These are phyloP conservation scores for Poteriospumella lacustris DNA, from an alignment of 108 stramenopile species.

Conservation along the genomic window DNA sequence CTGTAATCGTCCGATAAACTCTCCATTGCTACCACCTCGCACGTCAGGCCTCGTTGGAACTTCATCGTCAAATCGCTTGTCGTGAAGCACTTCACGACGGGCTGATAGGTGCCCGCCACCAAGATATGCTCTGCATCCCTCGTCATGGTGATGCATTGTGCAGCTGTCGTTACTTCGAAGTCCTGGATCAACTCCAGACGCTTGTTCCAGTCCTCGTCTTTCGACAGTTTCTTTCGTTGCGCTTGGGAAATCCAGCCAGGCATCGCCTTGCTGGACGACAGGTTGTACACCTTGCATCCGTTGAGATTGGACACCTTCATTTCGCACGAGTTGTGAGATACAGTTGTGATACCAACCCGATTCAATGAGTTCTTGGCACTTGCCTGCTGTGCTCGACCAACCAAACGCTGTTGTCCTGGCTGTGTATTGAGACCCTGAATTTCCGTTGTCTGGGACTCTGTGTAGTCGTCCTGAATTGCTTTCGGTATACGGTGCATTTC, in stretches of 20 bases:
- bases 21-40: conserved; percentile 79
- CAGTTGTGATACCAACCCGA: too few species aligned
- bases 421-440: too few species aligned
- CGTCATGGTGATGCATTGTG: conserved; percentile 68
- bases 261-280: conserved; percentile 75
- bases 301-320: conserved; percentile 82
- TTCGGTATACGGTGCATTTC: too few species aligned
- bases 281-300: conserved; percentile 77
- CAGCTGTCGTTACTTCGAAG: conserved; percentile 84
- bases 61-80: conserved; percentile 89
- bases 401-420: too few species aligned
- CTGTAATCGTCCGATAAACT: conserved; percentile 84
- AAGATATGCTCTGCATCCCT: conserved; percentile 80
- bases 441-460: too few species aligned
- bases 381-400: too few species aligned
- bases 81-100: conserved; percentile 88
- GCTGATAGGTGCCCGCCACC: conserved; percentile 87
- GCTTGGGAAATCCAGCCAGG: conserved; percentile 94
- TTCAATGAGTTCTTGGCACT: too few species aligned
- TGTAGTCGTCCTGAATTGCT: too few species aligned
- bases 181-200: conserved; percentile 96
- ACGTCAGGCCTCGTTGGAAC: conserved; percentile 89
- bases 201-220: conserved; percentile 79
- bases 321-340: too few species aligned
- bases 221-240: conserved; percentile 76